Evolutionary conservation across 805 yeast species (phyloP).

Genomic region (Phaffomyces thermotolerans): DNA sequence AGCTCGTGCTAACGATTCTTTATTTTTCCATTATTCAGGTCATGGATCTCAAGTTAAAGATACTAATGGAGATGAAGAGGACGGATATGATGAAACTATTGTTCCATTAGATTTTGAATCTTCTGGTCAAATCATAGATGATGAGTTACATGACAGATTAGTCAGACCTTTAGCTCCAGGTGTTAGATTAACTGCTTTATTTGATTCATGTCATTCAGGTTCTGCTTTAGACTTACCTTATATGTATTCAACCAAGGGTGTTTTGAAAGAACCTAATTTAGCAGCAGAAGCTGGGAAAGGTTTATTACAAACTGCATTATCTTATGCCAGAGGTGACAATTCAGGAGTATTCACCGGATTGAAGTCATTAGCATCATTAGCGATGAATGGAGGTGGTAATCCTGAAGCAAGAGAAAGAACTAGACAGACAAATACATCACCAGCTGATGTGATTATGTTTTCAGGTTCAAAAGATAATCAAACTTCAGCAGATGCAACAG

Average conservation of each 20-base stretch:
- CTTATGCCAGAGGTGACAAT: constrained; percentile 54
- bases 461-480: constrained; percentile 83
- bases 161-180: constrained; percentile 67
- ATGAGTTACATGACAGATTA: constrained; percentile 62
- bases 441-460: constrained; percentile 70
- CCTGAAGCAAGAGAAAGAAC: constrained; percentile 33
- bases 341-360: constrained; percentile 35
- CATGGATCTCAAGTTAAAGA: constrained; percentile 78
- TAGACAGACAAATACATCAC: constrained; percentile 51
- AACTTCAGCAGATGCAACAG: constrained; percentile 76
- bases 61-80: constrained; percentile 66
- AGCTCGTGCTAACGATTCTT: constrained; percentile 70
- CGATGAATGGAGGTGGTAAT: constrained; percentile 32
- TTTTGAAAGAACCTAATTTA: constrained; percentile 71
- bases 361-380: constrained; percentile 34
- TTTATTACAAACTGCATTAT: constrained; percentile 49
- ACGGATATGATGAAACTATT: constrained; percentile 64
- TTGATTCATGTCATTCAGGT: constrained; percentile 85
- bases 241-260: constrained; percentile 76
- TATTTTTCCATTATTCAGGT: constrained; percentile 80
- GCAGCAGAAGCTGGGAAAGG: constrained; percentile 70
- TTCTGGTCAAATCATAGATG: constrained; percentile 67
- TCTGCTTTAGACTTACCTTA: constrained; percentile 76
- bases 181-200: constrained; percentile 68
- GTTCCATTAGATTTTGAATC: constrained; percentile 67